Percentiles rank a stretch among this genome's conserved stretches.
Conservation (phyloP, 495 filamentous ascomycete genomes). For the Clavariopsis aquatica region DNA sequence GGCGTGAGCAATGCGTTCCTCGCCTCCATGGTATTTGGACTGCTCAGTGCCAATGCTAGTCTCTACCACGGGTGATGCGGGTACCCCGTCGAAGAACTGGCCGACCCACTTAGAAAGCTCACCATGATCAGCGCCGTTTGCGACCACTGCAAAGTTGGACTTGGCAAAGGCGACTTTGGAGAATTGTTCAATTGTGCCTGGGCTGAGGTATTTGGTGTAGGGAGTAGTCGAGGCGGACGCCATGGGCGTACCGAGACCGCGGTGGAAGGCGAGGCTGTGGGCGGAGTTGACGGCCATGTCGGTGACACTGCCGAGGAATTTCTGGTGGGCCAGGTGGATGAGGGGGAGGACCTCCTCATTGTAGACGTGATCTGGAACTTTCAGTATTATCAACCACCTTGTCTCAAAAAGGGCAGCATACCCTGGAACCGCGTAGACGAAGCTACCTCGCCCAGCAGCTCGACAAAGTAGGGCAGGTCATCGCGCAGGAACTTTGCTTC, state of each 20-base stretch:
- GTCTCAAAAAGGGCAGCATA: constrained; percentile 31
- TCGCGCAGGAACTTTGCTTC: constrained; percentile 91
- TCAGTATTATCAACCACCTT: constrained; percentile 12
- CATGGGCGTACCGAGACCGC: constrained; percentile 76
- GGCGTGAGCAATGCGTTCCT: constrained; percentile 81
- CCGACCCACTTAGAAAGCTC: constrained; percentile 88
- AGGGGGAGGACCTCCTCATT: constrained; percentile 77
- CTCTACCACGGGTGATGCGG: constrained; percentile 46
- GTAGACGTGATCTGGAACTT: constrained; percentile 74
- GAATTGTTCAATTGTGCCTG: constrained; percentile 67
- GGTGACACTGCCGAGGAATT: constrained; percentile 62
- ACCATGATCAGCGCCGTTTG: constrained; percentile 75
- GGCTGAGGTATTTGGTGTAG: constrained; percentile 73
- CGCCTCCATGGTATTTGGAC: constrained; percentile 88
- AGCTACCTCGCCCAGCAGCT: constrained; percentile 90
- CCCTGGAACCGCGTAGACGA: constrained; percentile 73
- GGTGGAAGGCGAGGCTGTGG: constrained; percentile 90
- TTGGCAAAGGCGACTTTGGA: constrained; percentile 78
- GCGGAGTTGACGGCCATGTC: constrained; percentile 80
- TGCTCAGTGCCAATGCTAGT: constrained; percentile 46
- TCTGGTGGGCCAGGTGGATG: constrained; percentile 71
- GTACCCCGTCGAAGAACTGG: constrained; percentile 71
- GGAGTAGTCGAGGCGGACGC: constrained; percentile 69
- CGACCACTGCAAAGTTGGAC: constrained; percentile 85
- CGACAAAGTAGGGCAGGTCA: constrained; percentile 96